Conservation (phyloP, 495 filamentous ascomycete genomes). For the Neohortaea acidophila region DNA sequence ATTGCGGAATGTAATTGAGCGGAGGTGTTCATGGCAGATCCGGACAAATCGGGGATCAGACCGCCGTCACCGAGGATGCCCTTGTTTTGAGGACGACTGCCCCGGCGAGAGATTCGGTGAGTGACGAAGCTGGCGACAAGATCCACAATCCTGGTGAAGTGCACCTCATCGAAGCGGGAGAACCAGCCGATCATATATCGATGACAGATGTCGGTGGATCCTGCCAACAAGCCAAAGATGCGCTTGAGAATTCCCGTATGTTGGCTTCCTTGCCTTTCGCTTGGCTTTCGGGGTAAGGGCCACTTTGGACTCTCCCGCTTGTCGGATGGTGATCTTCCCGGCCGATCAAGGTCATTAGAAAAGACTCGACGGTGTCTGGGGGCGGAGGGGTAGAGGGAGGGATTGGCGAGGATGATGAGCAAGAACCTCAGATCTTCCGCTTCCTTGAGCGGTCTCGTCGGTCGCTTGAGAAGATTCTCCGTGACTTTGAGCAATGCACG, state of each 20-base stretch:
- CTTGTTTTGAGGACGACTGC: conserved; percentile 47
- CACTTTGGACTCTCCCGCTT: not conserved
- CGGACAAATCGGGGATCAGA: conserved; percentile 55
- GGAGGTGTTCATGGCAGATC: conserved; percentile 34
- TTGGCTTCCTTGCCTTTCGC: conserved; percentile 4
- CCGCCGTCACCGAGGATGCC: conserved; percentile 43
- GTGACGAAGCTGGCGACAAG: conserved; percentile 67
- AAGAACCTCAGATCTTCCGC: conserved; percentile 66
- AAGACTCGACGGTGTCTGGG: conserved; percentile 6
- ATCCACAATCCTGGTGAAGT: conserved; percentile 60
- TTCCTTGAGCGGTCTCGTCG: conserved; percentile 50
- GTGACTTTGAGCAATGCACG: conserved; percentile 63
- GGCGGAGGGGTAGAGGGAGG: conserved; percentile 42
- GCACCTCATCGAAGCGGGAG: conserved; percentile 49
- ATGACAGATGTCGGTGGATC: conserved; percentile 61
- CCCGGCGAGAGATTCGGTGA: conserved; percentile 61
- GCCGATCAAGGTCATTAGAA: not conserved
- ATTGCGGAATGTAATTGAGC: conserved; percentile 68
- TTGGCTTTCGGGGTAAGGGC: conserved; percentile 7
- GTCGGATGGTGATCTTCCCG: conserved; percentile 1
- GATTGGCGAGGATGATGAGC: conserved; percentile 73
- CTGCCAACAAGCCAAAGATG: conserved; percentile 64
- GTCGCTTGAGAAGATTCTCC: conserved; percentile 74
- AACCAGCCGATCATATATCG: conserved; percentile 78
- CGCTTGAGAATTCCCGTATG: conserved; percentile 61